Evolutionary conservation across 2,329 filamentous ascomycete species (phyloP).

Genomic region (Epichloe sp.): DNA sequence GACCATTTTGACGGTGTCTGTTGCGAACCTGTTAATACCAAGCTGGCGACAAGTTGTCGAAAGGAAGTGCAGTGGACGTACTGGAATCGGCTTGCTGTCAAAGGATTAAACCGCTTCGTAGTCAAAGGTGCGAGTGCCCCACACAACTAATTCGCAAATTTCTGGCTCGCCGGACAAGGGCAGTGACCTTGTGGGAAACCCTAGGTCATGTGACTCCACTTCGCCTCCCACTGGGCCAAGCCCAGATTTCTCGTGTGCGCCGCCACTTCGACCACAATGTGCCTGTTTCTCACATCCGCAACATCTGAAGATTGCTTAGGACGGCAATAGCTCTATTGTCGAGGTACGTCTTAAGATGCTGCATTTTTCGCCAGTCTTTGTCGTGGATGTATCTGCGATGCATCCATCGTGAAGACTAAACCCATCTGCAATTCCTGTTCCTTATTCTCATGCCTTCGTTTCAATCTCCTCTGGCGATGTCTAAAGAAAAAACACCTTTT

Average conservation of each 20-base stretch:
- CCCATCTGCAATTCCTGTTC: background rate
- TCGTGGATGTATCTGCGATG: constrained; percentile 17
- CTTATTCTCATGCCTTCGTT: constrained; percentile 8
- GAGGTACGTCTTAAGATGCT: constrained; percentile 48
- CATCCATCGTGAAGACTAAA: constrained; percentile 19
- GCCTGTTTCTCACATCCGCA: constrained; percentile 21
- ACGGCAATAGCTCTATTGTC: constrained; percentile 48
- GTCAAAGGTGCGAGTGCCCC: constrained; percentile 4
- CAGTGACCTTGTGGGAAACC: constrained; percentile 11
- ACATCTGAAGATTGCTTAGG: constrained; percentile 50
- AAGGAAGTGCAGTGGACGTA: constrained; percentile 11
- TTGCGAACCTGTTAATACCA: constrained; percentile 21
- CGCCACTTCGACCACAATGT: constrained; percentile 16
- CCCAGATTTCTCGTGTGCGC: constrained; percentile 16
- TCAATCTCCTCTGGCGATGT: constrained; percentile 3
- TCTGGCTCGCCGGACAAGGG: constrained; percentile 8
- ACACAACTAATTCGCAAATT: constrained; percentile 6
- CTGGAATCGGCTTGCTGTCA: background rate
- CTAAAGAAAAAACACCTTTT: background rate
- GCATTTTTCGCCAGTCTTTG: constrained; percentile 16
- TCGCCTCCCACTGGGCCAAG: constrained; percentile 5
- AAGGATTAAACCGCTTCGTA: constrained; percentile 4
- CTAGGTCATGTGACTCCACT: constrained; percentile 15
- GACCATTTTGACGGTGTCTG: constrained; percentile 52
- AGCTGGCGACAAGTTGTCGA: constrained; percentile 9